These are phyloP conservation scores for Grosmannia serpens DNA, from an alignment of 2,329 filamentous ascomycete species.

Conservation along the genomic window DNA sequence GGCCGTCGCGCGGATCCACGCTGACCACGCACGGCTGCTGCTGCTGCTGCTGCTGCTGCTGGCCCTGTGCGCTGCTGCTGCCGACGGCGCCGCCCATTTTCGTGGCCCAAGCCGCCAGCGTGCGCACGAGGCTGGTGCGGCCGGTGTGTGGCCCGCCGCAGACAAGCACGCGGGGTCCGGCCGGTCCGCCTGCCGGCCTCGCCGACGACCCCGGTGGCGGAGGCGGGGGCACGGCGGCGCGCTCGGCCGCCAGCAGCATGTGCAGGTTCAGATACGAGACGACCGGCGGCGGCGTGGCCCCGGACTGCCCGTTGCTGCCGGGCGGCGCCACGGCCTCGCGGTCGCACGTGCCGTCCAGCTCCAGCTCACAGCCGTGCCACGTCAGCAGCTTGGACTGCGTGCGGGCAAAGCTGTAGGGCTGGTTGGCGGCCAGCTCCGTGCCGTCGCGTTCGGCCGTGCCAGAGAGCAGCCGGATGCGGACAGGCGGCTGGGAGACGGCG, in stretches of 20 bases:
- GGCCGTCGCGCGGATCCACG: conserved; percentile 68
- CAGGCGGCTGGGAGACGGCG: conserved; percentile 44
- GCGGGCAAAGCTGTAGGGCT: conserved; percentile 69
- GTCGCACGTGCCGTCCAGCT: conserved; percentile 54
- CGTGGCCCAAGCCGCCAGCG: conserved; percentile 68
- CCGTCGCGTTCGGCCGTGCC: conserved; percentile 92
- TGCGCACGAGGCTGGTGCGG: conserved; percentile 72
- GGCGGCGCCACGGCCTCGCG: conserved; percentile 45
- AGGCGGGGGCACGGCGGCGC: conserved; percentile 44
- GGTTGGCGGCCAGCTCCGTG: conserved; percentile 75
- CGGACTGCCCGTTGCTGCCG: not conserved
- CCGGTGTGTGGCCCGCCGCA: conserved; percentile 68
- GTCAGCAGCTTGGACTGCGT: conserved; percentile 82
- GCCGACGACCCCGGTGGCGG: conserved; percentile 10
- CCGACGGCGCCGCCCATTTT: conserved; percentile 38
- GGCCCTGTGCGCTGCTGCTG: not conserved
- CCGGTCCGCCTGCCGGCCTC: conserved; percentile 29
- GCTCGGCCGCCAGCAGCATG: conserved; percentile 66
- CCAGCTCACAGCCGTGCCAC: conserved; percentile 80
- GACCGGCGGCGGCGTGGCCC: conserved; percentile 49
- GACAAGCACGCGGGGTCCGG: conserved; percentile 71
- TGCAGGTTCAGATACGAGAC: conserved; percentile 76
- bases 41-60: not conserved
- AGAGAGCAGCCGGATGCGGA: conserved; percentile 51
- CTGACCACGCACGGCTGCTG: conserved; percentile 75